Evolutionary conservation across 1,284 basidiomycete genomes (phyloP), one percentile per base, ranked within the genome.

Genomic region (Rhodotorula sp.): DNA sequence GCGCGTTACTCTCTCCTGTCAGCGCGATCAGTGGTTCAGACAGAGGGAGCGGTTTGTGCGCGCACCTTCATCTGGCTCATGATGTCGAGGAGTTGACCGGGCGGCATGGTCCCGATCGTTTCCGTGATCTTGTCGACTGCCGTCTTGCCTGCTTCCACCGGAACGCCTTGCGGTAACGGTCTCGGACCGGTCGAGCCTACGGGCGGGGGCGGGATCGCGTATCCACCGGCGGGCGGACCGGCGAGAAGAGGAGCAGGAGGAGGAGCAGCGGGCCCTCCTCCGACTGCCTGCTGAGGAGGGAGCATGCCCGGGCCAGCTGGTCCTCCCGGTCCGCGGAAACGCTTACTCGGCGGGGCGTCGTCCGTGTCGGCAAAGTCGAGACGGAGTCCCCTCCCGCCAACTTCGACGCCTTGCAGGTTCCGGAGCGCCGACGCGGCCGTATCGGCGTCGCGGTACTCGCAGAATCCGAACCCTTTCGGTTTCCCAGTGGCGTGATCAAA

Each of bases 401-500:
- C 90, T 59, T 87, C 87, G 66, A 82, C 81, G 66, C 90, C 90
- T 80, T 93, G 91, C 62, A 94, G 84, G 80, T 94, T 94, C 75
- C 92, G 87, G 52, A 94, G 90, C 52, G 92, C 92, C 49, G 90
- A 92, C 21, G 85, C 82, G 2, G 90, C 90, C 14, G 95, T 98
- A 81, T 97, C 93, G 79, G 95, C 90, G 81, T 99, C 95, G 56
- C 68, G 67, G 65, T 73, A 77, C 57, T 76, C 73, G 69, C 72
- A 76, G 62, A 78, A 78, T 58, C 72, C 95, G 80, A 97, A 99
- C 21, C 97, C 95, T 82, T 92, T 93, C 62, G 94, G 92, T 81
- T 95, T 93, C 68, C 95, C 94, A 26, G 94, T 97, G 70, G 93
- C 91, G 77, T 92, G 86, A 84, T 99, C 95, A 82, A 94, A 97